phyloP scores from a whole-genome alignment of 2,329 filamentous ascomycete genomes.

The Lasiodiplodia citricola region DNA sequence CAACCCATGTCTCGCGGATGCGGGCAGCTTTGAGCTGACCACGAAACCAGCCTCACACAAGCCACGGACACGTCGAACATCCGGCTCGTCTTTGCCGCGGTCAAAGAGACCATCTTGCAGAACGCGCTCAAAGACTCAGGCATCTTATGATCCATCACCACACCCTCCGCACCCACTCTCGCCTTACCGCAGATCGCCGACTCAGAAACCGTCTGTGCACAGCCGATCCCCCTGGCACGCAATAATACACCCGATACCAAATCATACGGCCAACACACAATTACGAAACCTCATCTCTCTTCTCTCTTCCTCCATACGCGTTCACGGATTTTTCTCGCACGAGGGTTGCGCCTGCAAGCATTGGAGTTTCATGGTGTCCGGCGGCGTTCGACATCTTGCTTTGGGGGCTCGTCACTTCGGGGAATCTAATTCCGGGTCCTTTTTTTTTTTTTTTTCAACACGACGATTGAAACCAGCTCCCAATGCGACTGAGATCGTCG shows the following conservation, averaged over 20 bases:
- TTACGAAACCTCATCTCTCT: slow-evolving; percentile 24
- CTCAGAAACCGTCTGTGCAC: slow-evolving; percentile 26
- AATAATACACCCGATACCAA: slow-evolving; percentile 27
- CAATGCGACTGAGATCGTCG: slow-evolving; percentile 13
- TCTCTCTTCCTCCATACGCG: slow-evolving; percentile 18
- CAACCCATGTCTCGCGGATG: slow-evolving; percentile 23
- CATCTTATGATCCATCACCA: slow-evolving; percentile 65
- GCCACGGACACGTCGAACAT: slow-evolving; percentile 99
- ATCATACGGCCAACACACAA: slow-evolving; percentile 25
- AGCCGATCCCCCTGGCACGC: slow-evolving; percentile 27
- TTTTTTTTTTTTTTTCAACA: not conserved
- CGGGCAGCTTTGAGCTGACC: slow-evolving; percentile 8
- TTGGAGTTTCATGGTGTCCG: slow-evolving; percentile 27
- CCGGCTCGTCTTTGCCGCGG: slow-evolving; percentile 93
- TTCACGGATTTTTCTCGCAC: slow-evolving; percentile 27
- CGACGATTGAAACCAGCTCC: slow-evolving; percentile 17
- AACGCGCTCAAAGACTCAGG: slow-evolving; percentile 98
- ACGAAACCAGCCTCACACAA: slow-evolving; percentile 80
- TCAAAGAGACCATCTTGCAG: slow-evolving; percentile 98
- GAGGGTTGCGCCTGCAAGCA: slow-evolving; percentile 25
- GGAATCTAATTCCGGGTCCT: slow-evolving; percentile 21
- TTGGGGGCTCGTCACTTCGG: slow-evolving; percentile 15
- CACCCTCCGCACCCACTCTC: slow-evolving; percentile 15
- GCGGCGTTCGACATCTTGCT: slow-evolving; percentile 22
- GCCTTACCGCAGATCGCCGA: slow-evolving; percentile 26